Conservation (phyloP, 2,329 filamentous ascomycete genomes). For the Davidsoniella virescens region DNA sequence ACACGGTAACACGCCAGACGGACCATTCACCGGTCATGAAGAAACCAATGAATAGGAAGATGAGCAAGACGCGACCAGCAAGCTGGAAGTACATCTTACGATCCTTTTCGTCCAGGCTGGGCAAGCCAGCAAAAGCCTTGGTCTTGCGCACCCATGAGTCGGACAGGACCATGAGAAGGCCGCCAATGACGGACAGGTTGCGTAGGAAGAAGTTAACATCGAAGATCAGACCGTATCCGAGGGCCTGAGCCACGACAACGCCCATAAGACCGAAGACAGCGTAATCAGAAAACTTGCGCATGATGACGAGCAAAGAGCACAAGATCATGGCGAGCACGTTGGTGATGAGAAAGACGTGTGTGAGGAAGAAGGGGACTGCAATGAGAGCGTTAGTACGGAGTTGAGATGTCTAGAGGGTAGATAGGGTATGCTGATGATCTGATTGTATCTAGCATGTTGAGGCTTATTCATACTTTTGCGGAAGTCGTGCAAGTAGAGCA, state of each 20-base stretch:
- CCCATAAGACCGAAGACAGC: slow-evolving; percentile 79
- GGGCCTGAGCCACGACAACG: slow-evolving; percentile 82
- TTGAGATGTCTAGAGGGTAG: slow-evolving; percentile 5
- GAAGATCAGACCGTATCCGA: slow-evolving; percentile 95
- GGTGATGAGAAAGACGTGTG: slow-evolving; percentile 77
- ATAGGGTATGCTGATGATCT: not conserved
- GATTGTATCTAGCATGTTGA: not conserved
- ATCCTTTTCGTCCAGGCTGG: slow-evolving; percentile 94
- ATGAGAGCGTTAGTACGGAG: not conserved
- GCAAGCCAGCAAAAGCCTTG: slow-evolving; percentile 88
- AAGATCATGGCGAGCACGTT: slow-evolving; percentile 79
- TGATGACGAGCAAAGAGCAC: slow-evolving; percentile 76
- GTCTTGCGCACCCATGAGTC: slow-evolving; percentile 97
- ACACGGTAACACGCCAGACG: slow-evolving; percentile 73
- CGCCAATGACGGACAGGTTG: slow-evolving; percentile 93
- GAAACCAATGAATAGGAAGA: slow-evolving; percentile 95
- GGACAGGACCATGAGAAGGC: slow-evolving; percentile 91
- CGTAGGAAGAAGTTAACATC: slow-evolving; percentile 99
- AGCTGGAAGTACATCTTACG: slow-evolving; percentile 99
- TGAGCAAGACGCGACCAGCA: slow-evolving; percentile 82
- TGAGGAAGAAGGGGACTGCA: slow-evolving; percentile 71
- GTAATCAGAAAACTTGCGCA: slow-evolving; percentile 82
- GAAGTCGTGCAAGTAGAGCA: slow-evolving; percentile 84
- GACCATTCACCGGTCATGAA: slow-evolving; percentile 91
- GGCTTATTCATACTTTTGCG: slow-evolving; percentile 56